Conservation (phyloP, 2,329 filamentous ascomycete genomes). For the Colletotrichum sansevieriae region DNA sequence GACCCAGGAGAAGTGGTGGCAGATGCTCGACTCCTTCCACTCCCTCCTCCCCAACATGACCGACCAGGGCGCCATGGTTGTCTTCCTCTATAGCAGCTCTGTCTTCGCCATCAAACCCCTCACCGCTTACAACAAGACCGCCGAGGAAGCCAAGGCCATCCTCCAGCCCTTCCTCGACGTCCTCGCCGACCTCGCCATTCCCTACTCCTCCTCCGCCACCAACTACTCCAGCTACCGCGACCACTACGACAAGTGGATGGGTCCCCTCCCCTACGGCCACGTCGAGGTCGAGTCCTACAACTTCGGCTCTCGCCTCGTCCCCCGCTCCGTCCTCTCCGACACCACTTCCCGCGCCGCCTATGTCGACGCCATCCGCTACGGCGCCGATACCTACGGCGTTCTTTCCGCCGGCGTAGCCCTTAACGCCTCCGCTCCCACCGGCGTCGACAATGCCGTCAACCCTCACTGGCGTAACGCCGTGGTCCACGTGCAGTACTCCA, state of each 20-base stretch:
- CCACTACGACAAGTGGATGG: conserved; percentile 59
- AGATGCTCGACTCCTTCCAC: conserved; percentile 59
- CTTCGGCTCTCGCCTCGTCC: conserved; percentile 59
- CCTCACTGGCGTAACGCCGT: conserved; percentile 39
- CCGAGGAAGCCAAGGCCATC: conserved; percentile 56
- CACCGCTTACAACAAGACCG: conserved; percentile 61
- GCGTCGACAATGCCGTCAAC: conserved; percentile 41
- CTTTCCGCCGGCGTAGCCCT: conserved; percentile 44
- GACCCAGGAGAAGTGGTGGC: conserved; percentile 59
- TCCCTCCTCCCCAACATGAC: conserved; percentile 59
- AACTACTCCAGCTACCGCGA: conserved; percentile 52
- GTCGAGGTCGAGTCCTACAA: conserved; percentile 63
- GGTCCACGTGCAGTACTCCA: conserved; percentile 41
- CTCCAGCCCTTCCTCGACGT: conserved; percentile 59
- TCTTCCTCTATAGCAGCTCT: conserved; percentile 62
- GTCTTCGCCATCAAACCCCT: conserved; percentile 62
- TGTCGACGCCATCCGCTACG: conserved; percentile 39
- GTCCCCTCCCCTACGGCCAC: conserved; percentile 56
- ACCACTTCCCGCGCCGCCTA: conserved; percentile 45
- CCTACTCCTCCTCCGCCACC: conserved; percentile 44
- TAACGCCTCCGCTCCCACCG: conserved; percentile 32
- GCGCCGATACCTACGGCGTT: conserved; percentile 35
- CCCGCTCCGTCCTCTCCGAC: conserved; percentile 51
- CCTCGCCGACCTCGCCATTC: conserved; percentile 53
- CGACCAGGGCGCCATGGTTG: conserved; percentile 62